Percentiles rank a stretch among this genome's conserved stretches.
Conservation (phyloP, 2,329 filamentous ascomycete genomes). For the Reticulascus tulasneorum region DNA sequence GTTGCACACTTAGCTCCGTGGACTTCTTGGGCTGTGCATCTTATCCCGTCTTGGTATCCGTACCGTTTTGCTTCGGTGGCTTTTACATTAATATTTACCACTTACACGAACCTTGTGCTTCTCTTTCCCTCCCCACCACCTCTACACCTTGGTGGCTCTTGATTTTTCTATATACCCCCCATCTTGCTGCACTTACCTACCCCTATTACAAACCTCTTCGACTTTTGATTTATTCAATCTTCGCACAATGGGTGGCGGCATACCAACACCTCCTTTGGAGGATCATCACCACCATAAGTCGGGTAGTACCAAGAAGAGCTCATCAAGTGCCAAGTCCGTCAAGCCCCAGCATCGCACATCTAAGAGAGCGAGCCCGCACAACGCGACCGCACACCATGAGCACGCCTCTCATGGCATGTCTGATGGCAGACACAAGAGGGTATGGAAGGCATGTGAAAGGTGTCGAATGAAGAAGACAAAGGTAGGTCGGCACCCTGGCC, state of each 20-base stretch:
- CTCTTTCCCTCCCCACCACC: conserved; percentile 1
- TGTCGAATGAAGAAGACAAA: conserved; percentile 69
- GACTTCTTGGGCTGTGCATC: conserved; percentile 12
- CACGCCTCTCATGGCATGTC: conserved; percentile 31
- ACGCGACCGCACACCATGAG: conserved; percentile 32
- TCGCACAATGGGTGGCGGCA: conserved; percentile 44
- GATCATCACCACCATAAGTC: conserved; percentile 39
- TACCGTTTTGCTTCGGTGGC: conserved; percentile 5
- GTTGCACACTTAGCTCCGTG: conserved; percentile 7
- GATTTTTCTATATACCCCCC: conserved; percentile 2
- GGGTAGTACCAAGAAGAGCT: conserved; percentile 31
- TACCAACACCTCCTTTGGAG: conserved; percentile 52
- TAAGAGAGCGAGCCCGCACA: conserved; percentile 44
- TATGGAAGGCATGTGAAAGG: conserved; percentile 64
- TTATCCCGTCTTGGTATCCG: conserved; percentile 12
- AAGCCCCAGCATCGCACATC: conserved; percentile 48
- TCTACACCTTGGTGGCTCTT: conserved; percentile 9
- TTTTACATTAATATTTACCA: conserved; percentile 13
- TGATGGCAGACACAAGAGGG: conserved; percentile 58
- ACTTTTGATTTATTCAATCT: conserved; percentile 2
- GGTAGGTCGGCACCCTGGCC: conserved; percentile 32
- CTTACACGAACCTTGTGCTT: conserved; percentile 12
- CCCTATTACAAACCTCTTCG: not conserved
- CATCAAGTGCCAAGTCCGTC: conserved; percentile 39
- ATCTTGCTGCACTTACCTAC: not conserved